Evolutionary conservation across 2,329 filamentous ascomycete genomes (phyloP).

Genomic region (Sphaerulina vaccinii): DNA sequence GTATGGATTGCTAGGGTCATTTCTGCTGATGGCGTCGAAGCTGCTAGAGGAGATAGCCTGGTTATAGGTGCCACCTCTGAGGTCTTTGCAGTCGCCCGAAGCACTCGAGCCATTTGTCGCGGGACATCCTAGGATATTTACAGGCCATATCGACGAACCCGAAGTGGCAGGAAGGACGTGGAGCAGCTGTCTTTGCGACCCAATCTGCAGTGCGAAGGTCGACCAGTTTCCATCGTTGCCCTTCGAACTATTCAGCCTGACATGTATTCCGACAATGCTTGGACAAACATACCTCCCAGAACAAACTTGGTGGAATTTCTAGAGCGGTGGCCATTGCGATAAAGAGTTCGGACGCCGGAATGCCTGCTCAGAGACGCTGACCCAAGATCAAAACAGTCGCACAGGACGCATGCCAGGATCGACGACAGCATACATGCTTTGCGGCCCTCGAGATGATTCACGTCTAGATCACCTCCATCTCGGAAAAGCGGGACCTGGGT

Average conservation of each 20-base stretch:
- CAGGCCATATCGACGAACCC: constrained; percentile 68
- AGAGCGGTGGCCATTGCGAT: background rate
- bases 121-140: constrained; percentile 58
- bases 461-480: background rate
- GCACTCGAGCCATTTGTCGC: background rate
- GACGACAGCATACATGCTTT: background rate
- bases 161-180: constrained; percentile 64
- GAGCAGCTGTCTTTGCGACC: constrained; percentile 52
- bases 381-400: background rate
- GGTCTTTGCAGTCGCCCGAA: background rate
- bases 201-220: constrained; percentile 61
- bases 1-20: background rate
- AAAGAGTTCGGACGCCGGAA: too few species aligned
- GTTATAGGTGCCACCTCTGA: constrained; percentile 8
- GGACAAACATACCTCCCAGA: background rate
- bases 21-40: background rate
- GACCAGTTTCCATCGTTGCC: constrained; percentile 66
- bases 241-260: background rate
- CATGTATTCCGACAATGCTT: background rate
- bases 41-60: background rate
- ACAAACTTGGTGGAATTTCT: background rate
- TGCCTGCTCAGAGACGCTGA: background rate
- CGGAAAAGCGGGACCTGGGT: background rate
- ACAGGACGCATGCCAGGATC: background rate
- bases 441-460: background rate